Percentiles rank a stretch among this genome's conserved stretches.
Conservation (phyloP, 2,329 filamentous ascomycete genomes). For the Alternaria longipes region DNA sequence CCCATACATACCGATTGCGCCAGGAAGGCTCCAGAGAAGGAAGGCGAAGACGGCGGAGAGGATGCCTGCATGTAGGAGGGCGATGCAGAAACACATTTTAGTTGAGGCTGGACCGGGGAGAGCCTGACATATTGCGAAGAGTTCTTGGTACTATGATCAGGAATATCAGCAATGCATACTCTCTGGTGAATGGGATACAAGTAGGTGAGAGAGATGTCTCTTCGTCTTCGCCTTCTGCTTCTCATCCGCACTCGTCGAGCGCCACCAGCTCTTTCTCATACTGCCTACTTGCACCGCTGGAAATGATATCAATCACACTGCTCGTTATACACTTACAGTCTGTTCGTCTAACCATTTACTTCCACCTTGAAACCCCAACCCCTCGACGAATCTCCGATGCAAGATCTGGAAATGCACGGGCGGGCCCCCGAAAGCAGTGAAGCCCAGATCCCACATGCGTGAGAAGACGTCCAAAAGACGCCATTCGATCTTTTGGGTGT, state of each 20-base stretch:
- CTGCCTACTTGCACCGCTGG: neutral
- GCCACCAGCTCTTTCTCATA: neutral
- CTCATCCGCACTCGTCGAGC: no score
- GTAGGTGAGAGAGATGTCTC: no score
- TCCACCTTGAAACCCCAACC: slow-evolving; percentile 58
- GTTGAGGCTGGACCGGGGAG: slow-evolving; percentile 74
- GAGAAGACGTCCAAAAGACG: slow-evolving; percentile 40
- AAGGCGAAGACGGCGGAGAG: slow-evolving; percentile 67
- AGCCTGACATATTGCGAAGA: slow-evolving; percentile 74
- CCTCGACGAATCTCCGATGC: slow-evolving; percentile 68
- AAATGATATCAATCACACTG: neutral
- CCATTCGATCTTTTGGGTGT: slow-evolving; percentile 31
- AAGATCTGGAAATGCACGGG: slow-evolving; percentile 76
- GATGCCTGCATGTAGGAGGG: slow-evolving; percentile 69
- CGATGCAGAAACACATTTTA: slow-evolving; percentile 76
- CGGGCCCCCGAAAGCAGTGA: slow-evolving; percentile 73
- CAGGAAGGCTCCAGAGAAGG: slow-evolving; percentile 73
- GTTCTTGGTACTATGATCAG: slow-evolving; percentile 69
- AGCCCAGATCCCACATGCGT: slow-evolving; percentile 66
- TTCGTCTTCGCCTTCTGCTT: neutral
- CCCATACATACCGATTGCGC: slow-evolving; percentile 74
- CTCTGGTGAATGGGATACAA: neutral
- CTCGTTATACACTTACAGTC: slow-evolving; percentile 56
- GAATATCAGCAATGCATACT: neutral
- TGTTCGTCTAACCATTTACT: slow-evolving; percentile 74